These are phyloP conservation scores for Filosporella fistucella DNA, from an alignment of 495 filamentous ascomycete species.

Conservation along the genomic window DNA sequence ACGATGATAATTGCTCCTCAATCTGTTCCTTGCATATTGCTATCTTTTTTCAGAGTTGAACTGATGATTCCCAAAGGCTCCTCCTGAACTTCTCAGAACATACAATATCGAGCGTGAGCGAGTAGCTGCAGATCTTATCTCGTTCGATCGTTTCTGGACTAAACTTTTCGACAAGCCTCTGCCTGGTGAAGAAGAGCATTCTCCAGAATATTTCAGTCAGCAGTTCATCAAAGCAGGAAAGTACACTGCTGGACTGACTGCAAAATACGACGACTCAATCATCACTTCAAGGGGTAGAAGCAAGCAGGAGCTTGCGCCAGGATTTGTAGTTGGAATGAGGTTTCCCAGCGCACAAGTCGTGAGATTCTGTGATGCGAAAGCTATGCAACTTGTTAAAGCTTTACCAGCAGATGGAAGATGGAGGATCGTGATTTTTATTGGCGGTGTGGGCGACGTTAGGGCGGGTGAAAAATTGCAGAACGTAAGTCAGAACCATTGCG, in stretches of 20 bases:
- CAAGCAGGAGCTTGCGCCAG: conserved; percentile 29
- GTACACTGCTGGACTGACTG: conserved; percentile 61
- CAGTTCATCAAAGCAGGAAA: conserved; percentile 54
- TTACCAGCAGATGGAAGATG: conserved; percentile 51
- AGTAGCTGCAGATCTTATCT: conserved; percentile 66
- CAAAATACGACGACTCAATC: conserved; percentile 48
- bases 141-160: conserved; percentile 66
- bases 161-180: conserved; percentile 44
- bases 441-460: conserved; percentile 37
- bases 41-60: too few species aligned
- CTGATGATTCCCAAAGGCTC: too few species aligned
- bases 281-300: conserved; percentile 33
- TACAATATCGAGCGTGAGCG: conserved; percentile 65
- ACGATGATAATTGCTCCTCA: too few species aligned
- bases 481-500: neutral
- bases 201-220: conserved; percentile 29
- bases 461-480: neutral
- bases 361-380: conserved; percentile 50
- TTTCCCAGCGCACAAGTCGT: conserved; percentile 53
- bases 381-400: conserved; percentile 46
- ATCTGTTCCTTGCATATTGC: too few species aligned
- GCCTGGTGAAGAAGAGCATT: neutral
- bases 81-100: conserved; percentile 53
- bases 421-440: conserved; percentile 57
- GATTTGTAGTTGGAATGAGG: conserved; percentile 51